phyloP scores from a whole-genome alignment of 108 stramenopile genomes.

The Parietichytrium sp. region DNA sequence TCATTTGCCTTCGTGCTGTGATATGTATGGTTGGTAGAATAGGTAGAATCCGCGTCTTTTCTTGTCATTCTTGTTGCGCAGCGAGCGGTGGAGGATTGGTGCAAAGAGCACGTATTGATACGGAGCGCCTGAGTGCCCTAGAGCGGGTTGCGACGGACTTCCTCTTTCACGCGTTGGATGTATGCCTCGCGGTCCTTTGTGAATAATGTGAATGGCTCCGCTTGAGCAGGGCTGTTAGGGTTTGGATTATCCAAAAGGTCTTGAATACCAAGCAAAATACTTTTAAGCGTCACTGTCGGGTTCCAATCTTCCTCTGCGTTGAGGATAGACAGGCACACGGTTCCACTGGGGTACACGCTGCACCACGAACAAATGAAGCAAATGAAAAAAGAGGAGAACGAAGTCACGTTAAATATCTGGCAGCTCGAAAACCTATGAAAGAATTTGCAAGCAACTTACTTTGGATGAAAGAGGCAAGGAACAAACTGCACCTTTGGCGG shows the following conservation, averaged over 20 bases:
- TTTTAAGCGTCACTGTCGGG: slow-evolving; percentile 93
- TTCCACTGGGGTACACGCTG: slow-evolving; percentile 86
- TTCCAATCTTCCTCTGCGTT: slow-evolving; percentile 99
- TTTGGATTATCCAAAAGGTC: slow-evolving; percentile 90
- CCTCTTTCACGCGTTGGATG: slow-evolving; percentile 46
- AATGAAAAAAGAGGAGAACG: too few relatives aligned
- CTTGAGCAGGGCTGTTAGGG: slow-evolving; percentile 63
- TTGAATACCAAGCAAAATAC: slow-evolving; percentile 94
- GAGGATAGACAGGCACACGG: slow-evolving; percentile 92
- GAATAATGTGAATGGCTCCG: slow-evolving; percentile 59
- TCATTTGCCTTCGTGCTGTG: too few relatives aligned
- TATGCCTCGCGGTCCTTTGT: slow-evolving; percentile 53
- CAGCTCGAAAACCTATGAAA: too few relatives aligned
- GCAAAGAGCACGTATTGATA: too few relatives aligned
- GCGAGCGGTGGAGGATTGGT: too few relatives aligned
- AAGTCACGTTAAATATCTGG: too few relatives aligned
- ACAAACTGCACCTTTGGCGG: slow-evolving; percentile 96
- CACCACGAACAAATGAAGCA: too few relatives aligned
- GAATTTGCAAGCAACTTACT: too few relatives aligned
- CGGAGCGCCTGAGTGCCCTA: too few relatives aligned
- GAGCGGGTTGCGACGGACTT: slow-evolving; percentile 49
- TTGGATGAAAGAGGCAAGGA: slow-evolving; percentile 80
- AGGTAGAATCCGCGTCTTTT: too few relatives aligned
- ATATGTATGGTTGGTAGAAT: too few relatives aligned
- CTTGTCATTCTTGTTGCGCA: too few relatives aligned